phyloP scores from a whole-genome alignment of 805 yeast genomes.

The Teunomyces lycoperdinae region DNA sequence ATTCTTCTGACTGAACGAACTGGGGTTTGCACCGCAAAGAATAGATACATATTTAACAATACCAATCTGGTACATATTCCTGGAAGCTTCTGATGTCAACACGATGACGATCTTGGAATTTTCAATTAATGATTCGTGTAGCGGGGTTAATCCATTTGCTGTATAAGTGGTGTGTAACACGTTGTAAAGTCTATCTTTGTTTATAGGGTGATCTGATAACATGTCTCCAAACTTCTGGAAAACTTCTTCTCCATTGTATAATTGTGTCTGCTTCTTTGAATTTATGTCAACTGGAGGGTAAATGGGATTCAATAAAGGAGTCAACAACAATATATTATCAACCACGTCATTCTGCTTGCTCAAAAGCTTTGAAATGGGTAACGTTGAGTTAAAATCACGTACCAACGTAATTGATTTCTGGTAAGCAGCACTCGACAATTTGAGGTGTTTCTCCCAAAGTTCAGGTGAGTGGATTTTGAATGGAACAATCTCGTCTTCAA shows the following conservation, averaged over 20 bases:
- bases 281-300: slow-evolving; percentile 15
- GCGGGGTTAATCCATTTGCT: slow-evolving; percentile 51
- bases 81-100: slow-evolving; percentile 55
- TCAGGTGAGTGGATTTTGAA: slow-evolving; percentile 29
- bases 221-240: slow-evolving; percentile 50
- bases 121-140: slow-evolving; percentile 54
- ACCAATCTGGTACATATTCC: slow-evolving; percentile 61
- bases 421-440: slow-evolving; percentile 46
- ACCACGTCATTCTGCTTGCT: slow-evolving; percentile 14
- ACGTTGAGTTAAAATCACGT: slow-evolving; percentile 48
- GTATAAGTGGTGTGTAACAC: slow-evolving; percentile 59
- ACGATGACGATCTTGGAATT: slow-evolving; percentile 50
- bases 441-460: slow-evolving; percentile 41
- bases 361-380: slow-evolving; percentile 47
- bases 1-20: slow-evolving; percentile 18
- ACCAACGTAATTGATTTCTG: slow-evolving; percentile 51
- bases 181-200: slow-evolving; percentile 34
- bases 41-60: slow-evolving; percentile 56
- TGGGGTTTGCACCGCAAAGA: slow-evolving; percentile 49
- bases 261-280: slow-evolving; percentile 10
- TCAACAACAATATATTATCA: slow-evolving; percentile 32
- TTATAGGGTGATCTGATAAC: slow-evolving; percentile 35
- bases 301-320: slow-evolving; percentile 38
- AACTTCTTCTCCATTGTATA: slow-evolving; percentile 49
- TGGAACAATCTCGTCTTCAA: slow-evolving; percentile 14